These are phyloP conservation scores for Nitzschia inconspicua DNA, from an alignment of 108 stramenopile genomes.

Conservation along the genomic window DNA sequence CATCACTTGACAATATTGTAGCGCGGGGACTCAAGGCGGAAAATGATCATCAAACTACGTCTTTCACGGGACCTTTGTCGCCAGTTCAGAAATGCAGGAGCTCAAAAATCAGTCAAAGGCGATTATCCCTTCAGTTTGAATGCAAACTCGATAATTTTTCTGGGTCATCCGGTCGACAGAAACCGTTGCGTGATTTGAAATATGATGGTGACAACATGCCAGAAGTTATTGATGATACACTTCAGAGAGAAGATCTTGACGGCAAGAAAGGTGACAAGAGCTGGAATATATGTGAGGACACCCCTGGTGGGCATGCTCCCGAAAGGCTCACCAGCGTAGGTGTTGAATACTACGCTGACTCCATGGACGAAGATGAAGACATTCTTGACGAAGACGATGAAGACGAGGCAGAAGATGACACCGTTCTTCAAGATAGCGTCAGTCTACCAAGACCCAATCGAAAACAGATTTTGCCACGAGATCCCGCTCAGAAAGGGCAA, in stretches of 20 bases:
- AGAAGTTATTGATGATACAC: conserved; percentile 1
- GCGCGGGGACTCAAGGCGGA: no score
- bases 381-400: conserved; percentile 10
- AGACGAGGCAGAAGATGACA: not conserved
- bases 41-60: no score
- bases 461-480: not conserved
- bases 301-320: conserved; percentile 16
- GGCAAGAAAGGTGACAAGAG: conserved; percentile 4
- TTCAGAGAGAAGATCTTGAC: not conserved
- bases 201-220: conserved; percentile 6
- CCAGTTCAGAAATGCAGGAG: no score
- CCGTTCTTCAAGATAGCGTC: not conserved
- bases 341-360: conserved; percentile 6
- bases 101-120: no score
- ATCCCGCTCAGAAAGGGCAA: not conserved
- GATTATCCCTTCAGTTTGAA: no score
- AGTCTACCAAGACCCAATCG: not conserved
- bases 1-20: no score
- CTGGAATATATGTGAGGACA: conserved; percentile 22
- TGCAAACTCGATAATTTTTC: no score
- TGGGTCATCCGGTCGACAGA: no score
- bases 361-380: not conserved
- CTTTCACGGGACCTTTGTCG: no score
- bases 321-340: conserved; percentile 10
- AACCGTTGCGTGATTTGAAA: no score